Conservation (phyloP, 306 rosid genomes). For the Quercus suber region DNA sequence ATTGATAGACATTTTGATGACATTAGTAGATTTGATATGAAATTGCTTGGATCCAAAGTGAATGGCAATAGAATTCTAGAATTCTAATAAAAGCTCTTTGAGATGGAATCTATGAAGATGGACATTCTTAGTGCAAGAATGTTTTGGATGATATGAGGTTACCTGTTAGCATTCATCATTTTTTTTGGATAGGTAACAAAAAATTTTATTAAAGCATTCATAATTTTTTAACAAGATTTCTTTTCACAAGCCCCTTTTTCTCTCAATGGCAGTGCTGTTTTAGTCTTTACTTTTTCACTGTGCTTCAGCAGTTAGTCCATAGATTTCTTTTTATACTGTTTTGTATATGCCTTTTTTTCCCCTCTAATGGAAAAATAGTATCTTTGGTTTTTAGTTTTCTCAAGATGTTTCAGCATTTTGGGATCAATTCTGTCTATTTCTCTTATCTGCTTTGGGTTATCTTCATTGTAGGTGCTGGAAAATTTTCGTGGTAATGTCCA, state of each 20-base stretch:
- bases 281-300: not conserved
- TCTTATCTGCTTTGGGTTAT: slow-evolving; percentile 3
- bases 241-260: not conserved
- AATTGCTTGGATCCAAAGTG: not conserved
- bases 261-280: not conserved
- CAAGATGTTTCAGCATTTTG: not conserved
- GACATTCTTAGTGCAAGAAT: not conserved
- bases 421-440: not conserved
- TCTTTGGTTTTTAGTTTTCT: not conserved
- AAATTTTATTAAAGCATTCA: too few relatives aligned
- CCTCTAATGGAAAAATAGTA: not conserved
- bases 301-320: not conserved
- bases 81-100: not conserved
- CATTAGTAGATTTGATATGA: not conserved
- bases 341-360: not conserved
- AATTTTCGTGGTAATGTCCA: slow-evolving; percentile 98
- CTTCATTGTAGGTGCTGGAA: slow-evolving; percentile 66
- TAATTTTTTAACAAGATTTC: not conserved
- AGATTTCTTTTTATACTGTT: not conserved
- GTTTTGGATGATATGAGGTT: not conserved
- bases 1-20: not conserved
- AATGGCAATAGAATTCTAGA: not conserved
- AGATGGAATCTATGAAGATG: not conserved
- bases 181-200: too few relatives aligned
- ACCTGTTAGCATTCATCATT: not conserved